Percentiles rank a stretch among this genome's conserved stretches.
Conservation (phyloP, 2,329 filamentous ascomycete genomes). For the Fusarium devonianum region DNA sequence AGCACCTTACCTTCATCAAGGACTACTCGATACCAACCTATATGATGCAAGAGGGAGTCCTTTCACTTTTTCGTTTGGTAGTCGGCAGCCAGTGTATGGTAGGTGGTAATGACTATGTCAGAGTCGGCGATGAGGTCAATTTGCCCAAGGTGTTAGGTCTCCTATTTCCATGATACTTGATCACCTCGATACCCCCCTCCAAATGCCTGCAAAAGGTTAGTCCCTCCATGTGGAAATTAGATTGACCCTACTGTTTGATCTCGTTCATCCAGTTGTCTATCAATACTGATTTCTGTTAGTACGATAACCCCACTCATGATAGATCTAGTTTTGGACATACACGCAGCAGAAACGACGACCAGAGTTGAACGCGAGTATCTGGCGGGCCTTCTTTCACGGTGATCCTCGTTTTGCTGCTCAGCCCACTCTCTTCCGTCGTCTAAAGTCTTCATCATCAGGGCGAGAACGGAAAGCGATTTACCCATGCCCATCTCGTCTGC, state of each 20-base stretch:
- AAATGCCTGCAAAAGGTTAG: conserved; percentile 44
- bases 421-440: conserved; percentile 48
- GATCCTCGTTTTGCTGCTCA: conserved; percentile 26
- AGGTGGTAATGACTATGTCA: conserved; percentile 57
- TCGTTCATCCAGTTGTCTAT: conserved; percentile 52
- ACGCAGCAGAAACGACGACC: conserved; percentile 53
- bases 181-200: conserved; percentile 36
- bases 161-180: conserved; percentile 50
- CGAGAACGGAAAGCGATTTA: conserved; percentile 62
- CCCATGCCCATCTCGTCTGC: conserved; percentile 70
- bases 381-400: conserved; percentile 19
- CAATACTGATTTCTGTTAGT: conserved; percentile 45
- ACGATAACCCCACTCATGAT: neutral
- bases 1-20: conserved; percentile 56
- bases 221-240: neutral
- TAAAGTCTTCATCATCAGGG: conserved; percentile 54
- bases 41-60: conserved; percentile 40
- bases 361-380: conserved; percentile 50
- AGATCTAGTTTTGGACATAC: conserved; percentile 40
- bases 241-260: conserved; percentile 45
- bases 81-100: conserved; percentile 54
- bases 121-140: conserved; percentile 45
- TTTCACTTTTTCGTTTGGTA: conserved; percentile 5
- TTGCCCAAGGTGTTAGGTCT: conserved; percentile 27
- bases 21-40: conserved; percentile 53